Base-by-base conservation (phyloP, 306 rosid genomes). In the Pyrus communis region DNA sequence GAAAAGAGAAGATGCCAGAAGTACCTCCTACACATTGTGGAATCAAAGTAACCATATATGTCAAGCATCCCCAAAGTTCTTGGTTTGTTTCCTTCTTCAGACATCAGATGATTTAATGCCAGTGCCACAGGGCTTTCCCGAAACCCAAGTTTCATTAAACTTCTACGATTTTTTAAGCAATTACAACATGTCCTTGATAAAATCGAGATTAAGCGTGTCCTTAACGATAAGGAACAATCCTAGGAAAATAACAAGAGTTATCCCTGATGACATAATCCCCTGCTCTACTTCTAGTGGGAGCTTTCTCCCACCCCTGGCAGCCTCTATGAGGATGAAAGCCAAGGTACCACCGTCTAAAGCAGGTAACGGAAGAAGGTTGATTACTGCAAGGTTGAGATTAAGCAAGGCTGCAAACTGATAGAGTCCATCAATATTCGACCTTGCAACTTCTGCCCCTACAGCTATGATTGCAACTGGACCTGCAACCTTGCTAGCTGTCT, bases 391-490 rank as follows among this genome's bases (percentile, higher is more conserved):
- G 69, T 93, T 93, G 33, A 93, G 83, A 75, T 93, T 93, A 64
- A 93, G 92, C 75, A 89, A 79, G 22, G 98, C 98, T 4, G 97
- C 98, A 78, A 93, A 93, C 69, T 93, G 98, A 78, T 87, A 93
- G 31, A 93, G 89, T 45, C 97, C 98, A 79, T 91, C 97, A 2
- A 84, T 77, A 72, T 93, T 91, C 1, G 98, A 93, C 81, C 93
- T 81, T 2, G 98, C 98, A 49, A 93, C 97, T 83, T 93, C 98
- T 12, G 98, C 98, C 62, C 98, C 98, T 45, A 91, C 96, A 40
- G 97, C 97, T 51, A 93, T 93, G 79, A 93, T 93, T 5, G 97
- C 98, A 51, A 93, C 98, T 23, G 98, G 98, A 62, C 98, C 98
- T 5, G 98, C 83, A 83, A 93, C 98, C 85, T 93, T 93, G 82